phyloP scores from a whole-genome alignment of 1,139 yeast genomes.

The Debaryomyces psychrophilus region DNA sequence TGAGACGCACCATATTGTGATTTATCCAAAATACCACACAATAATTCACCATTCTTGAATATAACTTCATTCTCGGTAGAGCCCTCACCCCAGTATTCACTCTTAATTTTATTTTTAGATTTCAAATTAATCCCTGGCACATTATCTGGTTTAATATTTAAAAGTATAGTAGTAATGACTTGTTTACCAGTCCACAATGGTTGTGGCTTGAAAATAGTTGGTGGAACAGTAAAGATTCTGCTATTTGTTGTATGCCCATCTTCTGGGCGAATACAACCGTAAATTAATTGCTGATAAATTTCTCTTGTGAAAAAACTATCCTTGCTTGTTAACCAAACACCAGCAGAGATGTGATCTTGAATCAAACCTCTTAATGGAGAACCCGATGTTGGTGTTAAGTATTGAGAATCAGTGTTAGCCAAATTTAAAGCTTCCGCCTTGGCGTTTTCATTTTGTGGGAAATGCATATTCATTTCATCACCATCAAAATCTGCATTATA shows the following conservation, averaged over 20 bases:
- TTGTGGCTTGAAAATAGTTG: constrained; percentile 82
- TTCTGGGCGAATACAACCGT: constrained; percentile 95
- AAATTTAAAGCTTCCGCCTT: constrained; percentile 93
- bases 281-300: constrained; percentile 88
- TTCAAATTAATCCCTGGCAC: constrained; percentile 89
- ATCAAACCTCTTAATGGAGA: constrained; percentile 97
- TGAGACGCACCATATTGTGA: constrained; percentile 98
- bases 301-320: constrained; percentile 92
- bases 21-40: constrained; percentile 93
- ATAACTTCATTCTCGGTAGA: constrained; percentile 86
- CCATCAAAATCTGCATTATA: constrained; percentile 99
- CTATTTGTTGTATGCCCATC: constrained; percentile 90
- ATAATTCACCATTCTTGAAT: constrained; percentile 81
- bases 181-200: constrained; percentile 99
- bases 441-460: constrained; percentile 98
- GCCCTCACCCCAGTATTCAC: constrained; percentile 90
- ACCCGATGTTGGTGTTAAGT: constrained; percentile 97
- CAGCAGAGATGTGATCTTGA: constrained; percentile 98
- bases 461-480: constrained; percentile 99
- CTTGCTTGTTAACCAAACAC: constrained; percentile 95
- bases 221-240: constrained; percentile 80
- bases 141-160: constrained; percentile 82
- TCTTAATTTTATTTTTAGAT: constrained; percentile 87
- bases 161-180: constrained; percentile 83
- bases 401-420: constrained; percentile 97